These are phyloP conservation scores for Coemansia sp. DNA, from an alignment of 192 early-diverging fungal species.

Conservation along the genomic window DNA sequence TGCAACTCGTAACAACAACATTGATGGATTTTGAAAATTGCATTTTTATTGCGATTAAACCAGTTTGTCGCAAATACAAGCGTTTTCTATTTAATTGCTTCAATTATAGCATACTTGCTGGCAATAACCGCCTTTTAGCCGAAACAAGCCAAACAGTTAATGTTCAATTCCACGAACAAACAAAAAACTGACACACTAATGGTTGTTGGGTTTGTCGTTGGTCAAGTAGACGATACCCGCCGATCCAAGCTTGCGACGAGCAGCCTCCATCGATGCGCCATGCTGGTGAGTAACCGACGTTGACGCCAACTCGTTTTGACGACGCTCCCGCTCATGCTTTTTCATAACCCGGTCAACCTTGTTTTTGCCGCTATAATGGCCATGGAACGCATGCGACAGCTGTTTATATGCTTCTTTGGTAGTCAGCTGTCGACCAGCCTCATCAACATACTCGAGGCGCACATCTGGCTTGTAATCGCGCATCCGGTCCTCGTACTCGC, in stretches of 20 bases:
- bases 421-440: conserved; percentile 73
- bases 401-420: conserved; percentile 91
- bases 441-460: conserved; percentile 88
- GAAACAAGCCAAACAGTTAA: too few species aligned
- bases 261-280: conserved; percentile 67
- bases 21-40: too few species aligned
- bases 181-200: background rate
- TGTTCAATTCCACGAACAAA: background rate
- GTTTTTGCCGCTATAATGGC: conserved; percentile 86
- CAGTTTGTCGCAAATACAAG: too few species aligned
- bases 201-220: background rate
- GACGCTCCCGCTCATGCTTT: conserved; percentile 80
- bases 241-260: conserved; percentile 65
- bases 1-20: too few species aligned
- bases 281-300: conserved; percentile 65
- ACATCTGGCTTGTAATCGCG: conserved; percentile 90
- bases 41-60: too few species aligned
- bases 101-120: too few species aligned
- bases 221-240: conserved; percentile 70
- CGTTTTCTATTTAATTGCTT: too few species aligned
- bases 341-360: conserved; percentile 89
- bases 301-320: conserved; percentile 70
- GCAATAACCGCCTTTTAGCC: too few species aligned
- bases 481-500: conserved; percentile 81
- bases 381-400: conserved; percentile 94